phyloP scores from a whole-genome alignment of 2,329 filamentous ascomycete species.

The Aspergillus hortae region DNA sequence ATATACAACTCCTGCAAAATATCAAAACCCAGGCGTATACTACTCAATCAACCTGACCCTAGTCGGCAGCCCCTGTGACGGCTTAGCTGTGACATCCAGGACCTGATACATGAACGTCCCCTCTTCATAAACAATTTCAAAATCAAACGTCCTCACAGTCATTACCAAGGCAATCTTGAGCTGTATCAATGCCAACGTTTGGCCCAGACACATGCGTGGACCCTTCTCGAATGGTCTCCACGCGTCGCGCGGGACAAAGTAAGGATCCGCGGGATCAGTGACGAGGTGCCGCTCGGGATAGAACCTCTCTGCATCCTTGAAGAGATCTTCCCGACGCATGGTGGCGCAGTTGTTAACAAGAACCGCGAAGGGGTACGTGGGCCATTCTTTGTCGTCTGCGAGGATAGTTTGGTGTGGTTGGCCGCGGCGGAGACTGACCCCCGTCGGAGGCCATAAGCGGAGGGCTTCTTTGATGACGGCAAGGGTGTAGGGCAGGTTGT shows the following conservation, averaged over 20 bases:
- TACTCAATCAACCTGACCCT: conserved; percentile 7
- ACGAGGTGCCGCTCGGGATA: conserved; percentile 35
- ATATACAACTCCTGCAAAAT: conserved; percentile 1
- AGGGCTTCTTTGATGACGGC: conserved; percentile 56
- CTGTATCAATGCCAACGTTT: conserved; percentile 47
- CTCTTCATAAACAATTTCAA: conserved; percentile 4
- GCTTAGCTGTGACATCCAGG: conserved; percentile 12
- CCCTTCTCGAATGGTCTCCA: conserved; percentile 51
- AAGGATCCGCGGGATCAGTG: conserved; percentile 21
- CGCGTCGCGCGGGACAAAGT: conserved; percentile 33
- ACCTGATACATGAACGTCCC: conserved; percentile 12
- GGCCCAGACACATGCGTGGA: conserved; percentile 48
- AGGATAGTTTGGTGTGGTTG: conserved; percentile 7
- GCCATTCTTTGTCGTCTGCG: conserved; percentile 12
- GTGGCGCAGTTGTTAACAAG: conserved; percentile 16
- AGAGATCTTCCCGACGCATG: conserved; percentile 15
- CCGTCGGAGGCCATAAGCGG: conserved; percentile 48
- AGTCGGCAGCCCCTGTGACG: conserved; percentile 9
- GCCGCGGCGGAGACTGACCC: conserved; percentile 14
- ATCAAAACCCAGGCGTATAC: neutral
- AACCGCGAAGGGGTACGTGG: conserved; percentile 13
- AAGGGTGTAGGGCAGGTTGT: conserved; percentile 50
- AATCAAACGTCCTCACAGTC: conserved; percentile 11
- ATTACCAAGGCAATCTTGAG: conserved; percentile 24
- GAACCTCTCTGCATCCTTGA: conserved; percentile 23